These are phyloP conservation scores for Lasiosphaeria hispida DNA, from an alignment of 495 filamentous ascomycete genomes.

Conservation along the genomic window DNA sequence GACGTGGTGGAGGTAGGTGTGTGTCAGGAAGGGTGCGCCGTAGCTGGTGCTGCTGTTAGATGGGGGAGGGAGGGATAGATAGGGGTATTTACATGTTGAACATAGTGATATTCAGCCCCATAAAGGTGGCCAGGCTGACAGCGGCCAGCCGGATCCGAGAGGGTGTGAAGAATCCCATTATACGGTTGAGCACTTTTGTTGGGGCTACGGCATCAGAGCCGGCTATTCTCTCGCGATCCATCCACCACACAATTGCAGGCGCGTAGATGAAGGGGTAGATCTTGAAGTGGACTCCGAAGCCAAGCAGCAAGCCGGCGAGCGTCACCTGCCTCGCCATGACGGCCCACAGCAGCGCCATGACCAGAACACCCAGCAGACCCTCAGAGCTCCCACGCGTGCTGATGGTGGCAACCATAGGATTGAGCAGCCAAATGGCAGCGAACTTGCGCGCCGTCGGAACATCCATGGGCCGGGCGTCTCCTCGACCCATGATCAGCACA, in stretches of 20 bases:
- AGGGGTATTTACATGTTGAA: constrained; percentile 57
- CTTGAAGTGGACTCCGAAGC: constrained; percentile 90
- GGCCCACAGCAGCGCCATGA: constrained; percentile 79
- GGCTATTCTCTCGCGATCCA: constrained; percentile 55
- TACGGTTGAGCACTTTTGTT: constrained; percentile 16
- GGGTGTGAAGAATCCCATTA: constrained; percentile 58
- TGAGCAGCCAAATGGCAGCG: constrained; percentile 85
- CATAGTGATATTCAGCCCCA: constrained; percentile 71
- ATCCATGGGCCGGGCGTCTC: constrained; percentile 21
- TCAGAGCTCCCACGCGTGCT: constrained; percentile 92
- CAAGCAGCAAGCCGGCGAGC: constrained; percentile 74
- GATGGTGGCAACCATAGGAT: constrained; percentile 97
- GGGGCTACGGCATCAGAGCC: neutral
- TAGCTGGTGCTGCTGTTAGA: constrained; percentile 47
- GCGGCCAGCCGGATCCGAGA: constrained; percentile 60
- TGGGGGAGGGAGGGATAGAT: neutral
- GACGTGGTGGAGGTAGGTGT: constrained; percentile 91
- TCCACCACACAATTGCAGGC: constrained; percentile 80
- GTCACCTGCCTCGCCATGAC: constrained; percentile 55
- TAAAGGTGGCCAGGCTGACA: constrained; percentile 67
- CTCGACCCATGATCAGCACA: constrained; percentile 29
- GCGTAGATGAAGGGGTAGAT: constrained; percentile 98
- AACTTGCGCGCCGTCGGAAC: constrained; percentile 61
- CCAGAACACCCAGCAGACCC: constrained; percentile 80
- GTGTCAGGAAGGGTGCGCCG: constrained; percentile 71